Base-by-base conservation (phyloP, 106 monocot species). In the Allium fistulosum region DNA sequence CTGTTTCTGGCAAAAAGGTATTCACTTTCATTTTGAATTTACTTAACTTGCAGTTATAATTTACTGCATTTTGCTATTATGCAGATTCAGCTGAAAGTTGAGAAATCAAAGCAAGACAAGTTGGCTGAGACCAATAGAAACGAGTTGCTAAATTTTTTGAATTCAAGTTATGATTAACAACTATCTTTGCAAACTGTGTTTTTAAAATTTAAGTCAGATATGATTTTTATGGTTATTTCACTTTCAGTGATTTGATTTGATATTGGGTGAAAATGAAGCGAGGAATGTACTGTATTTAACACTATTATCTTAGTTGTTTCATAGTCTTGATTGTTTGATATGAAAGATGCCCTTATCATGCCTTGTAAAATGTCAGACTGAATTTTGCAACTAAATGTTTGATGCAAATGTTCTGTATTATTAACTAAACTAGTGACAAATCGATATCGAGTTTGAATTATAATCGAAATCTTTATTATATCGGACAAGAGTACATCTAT, bases 1-100 rank as follows among this genome's bases (percentile, higher is more conserved):
- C 84, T 61, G 86, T 99, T 59, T 99, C 99, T 52, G 99, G 99
- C 27, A 99, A 99, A 90, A 99, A 99, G 99, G 99, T 95, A 16
- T 68, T 60, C 22, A 22, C 22, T 27, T 65, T 48, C 7, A 1
- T 57, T 63, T 56, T 22, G 22, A 22, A 16, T 68, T 63, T 22
- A 22, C 22, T 27, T 66, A 57, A 8, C 22, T 27, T 13, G 49
- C 9, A 48, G 48, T 11, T 49, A 13, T 59, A 4, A 48, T 67
- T 22, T 10, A 46, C 7, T 53, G 51, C 51, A 26, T 27, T 26
- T 26, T 53, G 55, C 59, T 27, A 57, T 67, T 65, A 9, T 69
- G 2, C 75, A 99, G 99, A 99, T 99, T 71, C 73, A 85, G 14
- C 48, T 99, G 74, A 99, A 99, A 81, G 80, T 93, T 17, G 99